Base-by-base conservation (phyloP, 192 early-diverging fungal species). In the Ambispora gerdemannii region DNA sequence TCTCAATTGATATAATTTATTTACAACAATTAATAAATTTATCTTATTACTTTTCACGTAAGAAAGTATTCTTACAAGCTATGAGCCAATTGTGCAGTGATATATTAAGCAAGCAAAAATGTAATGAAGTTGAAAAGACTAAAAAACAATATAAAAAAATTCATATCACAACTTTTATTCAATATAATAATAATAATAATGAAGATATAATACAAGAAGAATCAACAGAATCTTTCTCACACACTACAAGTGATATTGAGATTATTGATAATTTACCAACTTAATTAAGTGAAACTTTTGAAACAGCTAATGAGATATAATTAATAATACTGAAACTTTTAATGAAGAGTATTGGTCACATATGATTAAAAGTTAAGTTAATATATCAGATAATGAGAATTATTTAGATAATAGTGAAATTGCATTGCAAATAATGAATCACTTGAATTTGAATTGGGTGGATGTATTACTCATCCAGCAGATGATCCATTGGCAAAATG, bases 401-500 rank as follows among this genome's bases (percentile, higher is more conserved):
- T 15, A 31, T 24, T 7, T 65, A n/a, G 43, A 65, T 50, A 31
- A 19, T 30, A 36, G 43, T 65, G 47, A 65, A 65, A 28, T 49
- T 13, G n/a, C n/a, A n/a, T n/a, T n/a, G 17, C 50, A 31, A n/a
- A 27, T 65, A 50, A 31, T 50, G 11, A 17, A 50, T 0, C 35
- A 43, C 15, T 43, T 43, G 47, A 65, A 25, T 63, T 63, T 63
- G 61, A 63, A 28, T 32, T 43, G 25, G 61, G 3, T 27, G 33
- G 0, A 31, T 25, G 20, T 51, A 32, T 49, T 66, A 51, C 51
- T 50, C 63, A 65, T 65, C 1, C 47, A 31, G 63, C 43, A 65
- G 34, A 63, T 63, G 38, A 63, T 63, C 36, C 34, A 27, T 63
- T 63, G 19, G 61, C 61, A 28, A 63, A 63, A 63, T 63, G 61